phyloP scores from a whole-genome alignment of 768 basidiomycete species.

The Botryobasidium botryosum region DNA sequence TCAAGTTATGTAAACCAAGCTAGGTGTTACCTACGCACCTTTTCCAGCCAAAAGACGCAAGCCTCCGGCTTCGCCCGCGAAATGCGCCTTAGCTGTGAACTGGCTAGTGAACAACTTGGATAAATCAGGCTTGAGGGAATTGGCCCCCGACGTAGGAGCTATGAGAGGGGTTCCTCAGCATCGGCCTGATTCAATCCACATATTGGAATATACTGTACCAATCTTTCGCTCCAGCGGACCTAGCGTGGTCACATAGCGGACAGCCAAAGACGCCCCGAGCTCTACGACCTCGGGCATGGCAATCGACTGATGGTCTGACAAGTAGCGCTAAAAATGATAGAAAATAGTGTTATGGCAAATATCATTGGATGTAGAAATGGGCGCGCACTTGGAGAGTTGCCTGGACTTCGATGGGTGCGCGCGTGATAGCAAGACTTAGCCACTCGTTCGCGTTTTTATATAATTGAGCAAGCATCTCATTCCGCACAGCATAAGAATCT shows the following conservation, averaged over 20 bases:
- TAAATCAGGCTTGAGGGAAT: constrained; percentile 52
- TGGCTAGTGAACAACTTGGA: constrained; percentile 71
- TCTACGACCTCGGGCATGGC: constrained; percentile 64
- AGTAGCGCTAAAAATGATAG: constrained; percentile 50
- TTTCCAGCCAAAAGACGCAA: constrained; percentile 49
- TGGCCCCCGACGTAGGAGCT: constrained; percentile 14
- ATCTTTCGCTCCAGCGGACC: constrained; percentile 61
- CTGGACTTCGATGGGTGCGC: constrained; percentile 84
- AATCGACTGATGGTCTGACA: constrained; percentile 53
- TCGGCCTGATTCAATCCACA: background rate
- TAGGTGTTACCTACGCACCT: constrained; percentile 26
- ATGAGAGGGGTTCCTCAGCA: constrained; percentile 42
- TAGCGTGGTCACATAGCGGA: constrained; percentile 69
- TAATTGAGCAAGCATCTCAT: constrained; percentile 63
- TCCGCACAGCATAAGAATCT: constrained; percentile 72
- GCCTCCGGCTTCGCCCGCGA: constrained; percentile 71
- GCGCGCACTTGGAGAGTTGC: constrained; percentile 71
- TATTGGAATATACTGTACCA: constrained; percentile 29
- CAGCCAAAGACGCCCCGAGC: constrained; percentile 78
- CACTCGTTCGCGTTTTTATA: constrained; percentile 60
- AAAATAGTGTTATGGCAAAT: constrained; percentile 3
- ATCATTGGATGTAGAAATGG: constrained; percentile 1
- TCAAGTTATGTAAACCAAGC: background rate
- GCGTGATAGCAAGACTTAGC: constrained; percentile 73
- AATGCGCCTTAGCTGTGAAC: constrained; percentile 82